A percentile compares a stretch with the other conserved stretches of the same genome.
These are phyloP conservation scores for Truncatella angustata DNA, from an alignment of 2,329 filamentous ascomycete genomes.

Conservation along the genomic window DNA sequence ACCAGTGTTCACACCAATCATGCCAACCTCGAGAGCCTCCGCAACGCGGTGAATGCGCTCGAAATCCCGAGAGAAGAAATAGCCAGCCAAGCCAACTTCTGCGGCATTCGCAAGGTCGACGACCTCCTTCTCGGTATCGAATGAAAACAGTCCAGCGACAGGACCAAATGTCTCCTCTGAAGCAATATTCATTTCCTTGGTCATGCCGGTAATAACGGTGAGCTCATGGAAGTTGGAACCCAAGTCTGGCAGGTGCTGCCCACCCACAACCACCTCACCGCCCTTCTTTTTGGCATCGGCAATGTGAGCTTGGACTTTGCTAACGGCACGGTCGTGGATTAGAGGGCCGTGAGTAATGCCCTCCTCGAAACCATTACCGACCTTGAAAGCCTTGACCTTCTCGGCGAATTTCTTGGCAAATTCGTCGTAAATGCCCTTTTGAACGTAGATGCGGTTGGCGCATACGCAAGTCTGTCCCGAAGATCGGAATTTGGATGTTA, in stretches of 20 bases:
- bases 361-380: slow-evolving; percentile 71
- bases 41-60: slow-evolving; percentile 60
- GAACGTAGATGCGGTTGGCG: slow-evolving; percentile 80
- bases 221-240: slow-evolving; percentile 87
- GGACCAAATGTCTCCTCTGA: slow-evolving; percentile 94
- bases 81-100: slow-evolving; percentile 87
- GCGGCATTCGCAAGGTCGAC: slow-evolving; percentile 77
- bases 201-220: slow-evolving; percentile 88
- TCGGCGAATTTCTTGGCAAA: slow-evolving; percentile 69
- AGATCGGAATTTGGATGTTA: slow-evolving; percentile 87
- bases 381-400: slow-evolving; percentile 69
- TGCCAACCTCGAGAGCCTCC: slow-evolving; percentile 75
- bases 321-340: slow-evolving; percentile 79
- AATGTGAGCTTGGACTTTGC: slow-evolving; percentile 78
- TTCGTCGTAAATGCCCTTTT: slow-evolving; percentile 72
- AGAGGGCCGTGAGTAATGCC: slow-evolving; percentile 77
- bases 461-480: slow-evolving; percentile 96
- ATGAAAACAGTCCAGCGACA: slow-evolving; percentile 85
- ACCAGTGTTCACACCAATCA: slow-evolving; percentile 83
- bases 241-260: slow-evolving; percentile 69
- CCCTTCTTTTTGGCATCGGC: slow-evolving; percentile 77
- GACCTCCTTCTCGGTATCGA: slow-evolving; percentile 86
- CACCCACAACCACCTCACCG: slow-evolving; percentile 71
- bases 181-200: slow-evolving; percentile 76
- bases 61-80: slow-evolving; percentile 78